phyloP scores from a whole-genome alignment of 106 monocot species.

The Apostasia ramifera region DNA sequence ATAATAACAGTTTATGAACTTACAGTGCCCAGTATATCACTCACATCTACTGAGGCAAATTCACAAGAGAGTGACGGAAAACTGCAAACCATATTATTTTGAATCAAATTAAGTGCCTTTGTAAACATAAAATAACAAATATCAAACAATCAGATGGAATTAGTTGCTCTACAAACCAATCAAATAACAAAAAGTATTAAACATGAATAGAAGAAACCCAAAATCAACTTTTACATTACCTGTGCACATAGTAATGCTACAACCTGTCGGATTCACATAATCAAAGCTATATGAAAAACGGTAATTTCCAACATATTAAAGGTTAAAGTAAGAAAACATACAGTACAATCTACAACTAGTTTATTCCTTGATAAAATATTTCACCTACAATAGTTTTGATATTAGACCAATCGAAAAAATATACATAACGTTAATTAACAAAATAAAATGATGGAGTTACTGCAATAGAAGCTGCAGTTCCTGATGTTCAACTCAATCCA shows the following conservation, averaged over 20 bases:
- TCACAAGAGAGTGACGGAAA: constrained; percentile 99
- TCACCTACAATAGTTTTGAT: too few species aligned
- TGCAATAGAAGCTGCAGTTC: too few species aligned
- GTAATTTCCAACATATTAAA: background rate
- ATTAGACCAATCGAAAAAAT: too few species aligned
- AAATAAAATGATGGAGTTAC: too few species aligned
- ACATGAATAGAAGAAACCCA: background rate
- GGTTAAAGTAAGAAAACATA: background rate
- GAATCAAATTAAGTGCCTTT: background rate
- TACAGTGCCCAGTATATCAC: constrained; percentile 97
- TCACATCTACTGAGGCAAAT: constrained; percentile 98
- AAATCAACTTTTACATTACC: background rate
- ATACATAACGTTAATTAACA: too few species aligned
- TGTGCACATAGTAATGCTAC: background rate
- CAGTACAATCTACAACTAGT: too few species aligned
- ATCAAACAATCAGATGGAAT: background rate
- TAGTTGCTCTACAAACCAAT: background rate
- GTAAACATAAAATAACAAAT: background rate
- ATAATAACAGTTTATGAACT: constrained; percentile 17
- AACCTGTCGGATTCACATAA: background rate
- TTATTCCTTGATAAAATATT: too few species aligned
- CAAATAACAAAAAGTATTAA: background rate
- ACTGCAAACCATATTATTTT: constrained; percentile 32
- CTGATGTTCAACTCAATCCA: too few species aligned
- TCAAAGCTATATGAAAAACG: background rate